phyloP scores from a whole-genome alignment of 129 eudicot species.

The sunflower (Helianthus annuus) region HanXRQr2.0-SUNRISE NC_035449.2:16038369-16038868 shows the following conservation, averaged over 20 bases:
- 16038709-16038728: neutral
- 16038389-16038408: conserved; percentile 1
- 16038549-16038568: too few relatives aligned
- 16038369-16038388: conserved; percentile 18
- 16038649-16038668: conserved; percentile 8
- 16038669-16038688: conserved; percentile 20
- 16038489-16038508: conserved; percentile 25
- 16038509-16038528: conserved; percentile 21
- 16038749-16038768: conserved; percentile 27
- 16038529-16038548: neutral
- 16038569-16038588: too few relatives aligned
- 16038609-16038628: conserved; percentile 1
- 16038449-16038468: too few relatives aligned
- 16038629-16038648: conserved; percentile 16
- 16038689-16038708: conserved; percentile 26
- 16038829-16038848: conserved; percentile 25
- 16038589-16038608: neutral
- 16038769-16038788: conserved; percentile 23
- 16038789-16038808: conserved; percentile 40
- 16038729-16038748: conserved; percentile 14
- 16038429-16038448: too few relatives aligned
- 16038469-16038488: neutral
- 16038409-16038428: too few relatives aligned
- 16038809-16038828: conserved; percentile 24
- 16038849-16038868: conserved; percentile 5